phyloP scores from a whole-genome alignment of 768 basidiomycete species.

The Leccinum rimulosum region DNA sequence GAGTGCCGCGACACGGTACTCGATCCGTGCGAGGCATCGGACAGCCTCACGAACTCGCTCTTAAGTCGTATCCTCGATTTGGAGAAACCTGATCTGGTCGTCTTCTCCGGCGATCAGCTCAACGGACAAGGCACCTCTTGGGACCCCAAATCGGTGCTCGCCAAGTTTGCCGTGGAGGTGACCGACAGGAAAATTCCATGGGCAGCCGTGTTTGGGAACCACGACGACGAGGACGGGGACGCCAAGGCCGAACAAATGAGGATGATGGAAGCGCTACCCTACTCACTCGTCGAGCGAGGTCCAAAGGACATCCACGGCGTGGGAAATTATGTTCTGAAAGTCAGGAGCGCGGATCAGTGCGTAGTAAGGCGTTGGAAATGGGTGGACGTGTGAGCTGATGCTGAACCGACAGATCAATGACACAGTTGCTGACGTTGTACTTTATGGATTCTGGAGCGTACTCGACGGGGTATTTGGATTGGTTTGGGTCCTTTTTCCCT shows the following conservation, averaged over 20 bases:
- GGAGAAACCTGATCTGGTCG: constrained; percentile 88
- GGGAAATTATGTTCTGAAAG: constrained; percentile 88
- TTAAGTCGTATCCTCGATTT: constrained; percentile 66
- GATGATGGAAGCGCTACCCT: constrained; percentile 77
- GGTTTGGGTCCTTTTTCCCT: constrained; percentile 57
- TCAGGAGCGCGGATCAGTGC: constrained; percentile 80
- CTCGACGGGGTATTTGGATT: constrained; percentile 55
- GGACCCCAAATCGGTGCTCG: constrained; percentile 83
- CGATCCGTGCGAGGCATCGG: constrained; percentile 56
- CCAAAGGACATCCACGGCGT: constrained; percentile 85
- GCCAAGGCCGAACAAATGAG: constrained; percentile 62
- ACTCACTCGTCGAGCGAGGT: constrained; percentile 77
- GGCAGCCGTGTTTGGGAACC: constrained; percentile 93
- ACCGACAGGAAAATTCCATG: constrained; percentile 79
- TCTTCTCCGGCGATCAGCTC: constrained; percentile 91
- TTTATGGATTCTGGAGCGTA: constrained; percentile 89
- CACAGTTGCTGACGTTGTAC: constrained; percentile 86
- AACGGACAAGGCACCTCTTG: constrained; percentile 90
- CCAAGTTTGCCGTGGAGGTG: constrained; percentile 82
- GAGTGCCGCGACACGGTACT: constrained; percentile 69
- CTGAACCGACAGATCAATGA: constrained; percentile 63
- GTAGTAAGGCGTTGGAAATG: constrained; percentile 39
- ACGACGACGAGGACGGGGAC: constrained; percentile 76
- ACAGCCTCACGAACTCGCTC: constrained; percentile 75
- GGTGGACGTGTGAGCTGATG: constrained; percentile 6